Conservation (phyloP, 2,329 filamentous ascomycete species). For the Xylaria sp. region DNA sequence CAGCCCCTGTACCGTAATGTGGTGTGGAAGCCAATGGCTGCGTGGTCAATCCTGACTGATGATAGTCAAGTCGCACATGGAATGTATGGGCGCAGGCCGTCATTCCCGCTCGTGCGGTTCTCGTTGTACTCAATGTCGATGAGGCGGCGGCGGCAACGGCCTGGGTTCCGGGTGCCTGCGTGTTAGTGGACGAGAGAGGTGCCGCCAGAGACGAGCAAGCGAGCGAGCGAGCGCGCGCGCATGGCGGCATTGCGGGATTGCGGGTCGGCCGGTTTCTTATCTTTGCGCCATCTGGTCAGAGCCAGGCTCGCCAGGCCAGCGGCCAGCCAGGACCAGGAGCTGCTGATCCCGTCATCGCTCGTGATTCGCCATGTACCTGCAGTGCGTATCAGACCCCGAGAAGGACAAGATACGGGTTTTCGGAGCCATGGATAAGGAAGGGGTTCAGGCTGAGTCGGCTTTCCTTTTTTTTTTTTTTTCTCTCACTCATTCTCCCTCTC, state of each 20-base stretch:
- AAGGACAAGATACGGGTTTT: slow-evolving; percentile 25
- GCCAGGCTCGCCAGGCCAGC: too few species aligned
- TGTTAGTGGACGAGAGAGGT: slow-evolving; percentile 18
- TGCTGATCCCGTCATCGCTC: slow-evolving; percentile 33
- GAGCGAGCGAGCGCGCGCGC: background rate
- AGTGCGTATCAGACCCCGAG: slow-evolving; percentile 34
- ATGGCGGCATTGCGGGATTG: slow-evolving; percentile 2
- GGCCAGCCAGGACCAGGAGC: slow-evolving; percentile 21
- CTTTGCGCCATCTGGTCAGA: slow-evolving; percentile 36
- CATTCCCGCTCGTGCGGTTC: slow-evolving; percentile 17
- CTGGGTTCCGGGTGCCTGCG: slow-evolving; percentile 27
- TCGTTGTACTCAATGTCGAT: slow-evolving; percentile 20
- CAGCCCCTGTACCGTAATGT: background rate
- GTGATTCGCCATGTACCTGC: slow-evolving; percentile 38
- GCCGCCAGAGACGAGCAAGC: slow-evolving; percentile 20
- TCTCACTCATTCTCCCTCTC: too few species aligned
- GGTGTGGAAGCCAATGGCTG: slow-evolving; percentile 12
- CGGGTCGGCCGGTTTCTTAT: slow-evolving; percentile 35
- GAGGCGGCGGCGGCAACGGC: slow-evolving; percentile 33
- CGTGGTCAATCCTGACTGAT: slow-evolving; percentile 5
- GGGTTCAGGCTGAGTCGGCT: slow-evolving; percentile 5
- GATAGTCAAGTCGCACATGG: slow-evolving; percentile 27
- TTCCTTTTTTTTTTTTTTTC: background rate
- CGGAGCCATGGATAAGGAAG: slow-evolving; percentile 27
- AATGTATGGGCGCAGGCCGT: slow-evolving; percentile 14